phyloP scores from a whole-genome alignment of 352 stramenopile species.

The Globisporangium acanthophoron region DNA sequence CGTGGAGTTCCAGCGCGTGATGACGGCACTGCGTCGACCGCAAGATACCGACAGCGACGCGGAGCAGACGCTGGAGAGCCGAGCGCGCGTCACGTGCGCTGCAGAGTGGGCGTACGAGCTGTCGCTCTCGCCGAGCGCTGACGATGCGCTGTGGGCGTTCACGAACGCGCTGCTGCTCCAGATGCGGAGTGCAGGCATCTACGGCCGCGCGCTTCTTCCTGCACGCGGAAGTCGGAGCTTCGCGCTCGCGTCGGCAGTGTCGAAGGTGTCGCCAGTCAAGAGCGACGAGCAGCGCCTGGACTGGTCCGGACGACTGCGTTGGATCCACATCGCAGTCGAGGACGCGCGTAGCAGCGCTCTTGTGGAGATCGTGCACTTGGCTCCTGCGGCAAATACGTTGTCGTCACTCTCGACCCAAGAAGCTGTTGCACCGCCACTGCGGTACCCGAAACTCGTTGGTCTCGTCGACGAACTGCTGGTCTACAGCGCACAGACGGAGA shows the following conservation, averaged over 20 bases:
- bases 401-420: not conserved
- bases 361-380: constrained; percentile 21
- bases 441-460: constrained; percentile 24
- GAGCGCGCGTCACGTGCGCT: constrained; percentile 19
- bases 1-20: constrained; percentile 35
- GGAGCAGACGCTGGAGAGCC: constrained; percentile 18
- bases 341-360: constrained; percentile 1
- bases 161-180: constrained; percentile 33
- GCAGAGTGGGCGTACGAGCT: constrained; percentile 30
- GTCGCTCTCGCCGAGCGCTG: constrained; percentile 18
- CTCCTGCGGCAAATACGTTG: not conserved
- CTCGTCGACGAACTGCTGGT: constrained; percentile 37
- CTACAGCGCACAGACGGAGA: constrained; percentile 10
- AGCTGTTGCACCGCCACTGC: constrained; percentile 5
- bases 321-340: constrained; percentile 10
- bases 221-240: constrained; percentile 7
- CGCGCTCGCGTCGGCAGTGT: constrained; percentile 9
- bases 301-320: constrained; percentile 12
- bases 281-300: constrained; percentile 1
- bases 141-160: constrained; percentile 44
- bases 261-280: not conserved
- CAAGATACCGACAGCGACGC: not conserved
- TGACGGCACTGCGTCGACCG: constrained; percentile 27
- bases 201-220: constrained; percentile 21
- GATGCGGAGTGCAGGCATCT: constrained; percentile 37